A percentile compares a stretch with the other conserved stretches of the same genome.
phyloP scores from a whole-genome alignment of 768 basidiomycete genomes.

The Chalciporus sphaerocephalus region DNA sequence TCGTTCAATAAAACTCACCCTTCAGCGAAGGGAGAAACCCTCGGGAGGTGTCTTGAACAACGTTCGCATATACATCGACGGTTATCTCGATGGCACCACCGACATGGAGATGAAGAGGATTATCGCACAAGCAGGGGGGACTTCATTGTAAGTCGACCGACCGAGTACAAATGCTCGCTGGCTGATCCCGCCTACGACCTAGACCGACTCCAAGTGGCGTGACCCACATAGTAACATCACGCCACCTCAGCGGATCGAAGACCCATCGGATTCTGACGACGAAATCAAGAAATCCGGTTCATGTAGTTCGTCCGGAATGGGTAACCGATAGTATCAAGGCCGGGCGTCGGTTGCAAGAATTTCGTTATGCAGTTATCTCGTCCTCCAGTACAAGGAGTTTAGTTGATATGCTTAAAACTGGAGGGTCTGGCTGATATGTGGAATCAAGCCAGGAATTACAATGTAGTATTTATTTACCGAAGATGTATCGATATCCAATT shows the following conservation, averaged over 20 bases:
- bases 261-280: conserved; percentile 57
- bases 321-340: conserved; percentile 60
- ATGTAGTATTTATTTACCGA: conserved; percentile 1
- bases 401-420: conserved; percentile 35
- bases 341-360: conserved; percentile 59
- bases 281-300: conserved; percentile 44
- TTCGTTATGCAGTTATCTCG: conserved; percentile 49
- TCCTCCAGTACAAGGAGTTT: conserved; percentile 35
- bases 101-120: conserved; percentile 76
- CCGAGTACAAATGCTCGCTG: not conserved
- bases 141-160: conserved; percentile 48
- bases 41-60: conserved; percentile 33
- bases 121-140: conserved; percentile 63
- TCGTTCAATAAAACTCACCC: conserved; percentile 44
- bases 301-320: conserved; percentile 77
- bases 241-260: conserved; percentile 66
- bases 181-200: conserved; percentile 1
- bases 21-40: conserved; percentile 20
- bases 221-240: conserved; percentile 78
- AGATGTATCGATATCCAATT: conserved; percentile 11
- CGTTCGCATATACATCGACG: conserved; percentile 65
- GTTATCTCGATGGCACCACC: conserved; percentile 65
- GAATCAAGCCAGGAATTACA: not conserved
- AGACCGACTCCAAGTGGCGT: conserved; percentile 57
- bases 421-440: conserved; percentile 10